A percentile compares a stretch with the other conserved stretches of the same genome.
Evolutionary conservation across 352 stramenopile genomes (phyloP).

Genomic region (Globisporangium radiosum): DNA sequence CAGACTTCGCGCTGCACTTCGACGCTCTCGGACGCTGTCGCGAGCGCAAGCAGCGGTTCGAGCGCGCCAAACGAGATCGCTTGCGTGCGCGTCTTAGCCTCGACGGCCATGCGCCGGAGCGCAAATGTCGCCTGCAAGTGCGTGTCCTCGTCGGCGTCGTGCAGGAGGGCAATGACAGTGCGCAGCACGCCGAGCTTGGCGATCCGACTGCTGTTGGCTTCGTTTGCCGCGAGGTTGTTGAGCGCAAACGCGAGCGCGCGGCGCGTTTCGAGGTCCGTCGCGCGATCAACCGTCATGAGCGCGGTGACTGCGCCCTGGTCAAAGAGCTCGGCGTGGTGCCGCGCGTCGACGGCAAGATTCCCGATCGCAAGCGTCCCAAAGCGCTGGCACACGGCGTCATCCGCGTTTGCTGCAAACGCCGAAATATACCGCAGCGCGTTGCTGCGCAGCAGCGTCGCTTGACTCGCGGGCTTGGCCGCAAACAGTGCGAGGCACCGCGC

Average conservation of each 20-base stretch:
- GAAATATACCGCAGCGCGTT: constrained; percentile 87
- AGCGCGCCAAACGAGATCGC: constrained; percentile 92
- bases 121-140: constrained; percentile 91
- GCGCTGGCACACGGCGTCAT: constrained; percentile 76
- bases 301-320: constrained; percentile 86
- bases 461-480: constrained; percentile 88
- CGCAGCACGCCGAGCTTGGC: constrained; percentile 85
- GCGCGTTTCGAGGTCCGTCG: constrained; percentile 87
- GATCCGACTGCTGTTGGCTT: constrained; percentile 83
- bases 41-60: constrained; percentile 83
- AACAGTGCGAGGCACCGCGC: constrained; percentile 92
- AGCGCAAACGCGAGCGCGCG: constrained; percentile 91
- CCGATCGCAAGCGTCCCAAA: constrained; percentile 90
- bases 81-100: constrained; percentile 88
- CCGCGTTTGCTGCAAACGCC: constrained; percentile 74
- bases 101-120: constrained; percentile 87
- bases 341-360: constrained; percentile 85
- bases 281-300: constrained; percentile 84
- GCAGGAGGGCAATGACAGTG: constrained; percentile 80
- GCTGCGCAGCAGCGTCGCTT: constrained; percentile 81
- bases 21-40: constrained; percentile 67
- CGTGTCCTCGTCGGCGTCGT: constrained; percentile 89
- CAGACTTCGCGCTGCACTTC: constrained; percentile 93
- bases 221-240: constrained; percentile 90
- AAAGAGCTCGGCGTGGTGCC: constrained; percentile 91